These are phyloP conservation scores for Pyrenochaeta sp. DNA, from an alignment of 2,329 filamentous ascomycete species.

Conservation along the genomic window DNA sequence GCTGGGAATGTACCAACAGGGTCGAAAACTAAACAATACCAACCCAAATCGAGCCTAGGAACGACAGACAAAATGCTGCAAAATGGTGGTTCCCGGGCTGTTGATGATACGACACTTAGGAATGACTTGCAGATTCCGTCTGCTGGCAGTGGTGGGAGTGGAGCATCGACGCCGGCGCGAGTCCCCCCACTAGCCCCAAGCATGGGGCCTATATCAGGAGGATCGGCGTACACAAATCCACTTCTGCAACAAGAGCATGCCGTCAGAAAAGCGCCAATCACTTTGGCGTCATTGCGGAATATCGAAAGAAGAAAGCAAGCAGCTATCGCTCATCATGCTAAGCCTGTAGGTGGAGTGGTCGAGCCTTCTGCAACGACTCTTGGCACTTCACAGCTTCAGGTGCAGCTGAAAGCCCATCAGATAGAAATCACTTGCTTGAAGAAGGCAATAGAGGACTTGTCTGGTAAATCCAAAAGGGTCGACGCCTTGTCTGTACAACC, in stretches of 20 bases:
- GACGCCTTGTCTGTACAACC: not conserved
- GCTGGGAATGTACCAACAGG: slow-evolving; percentile 6
- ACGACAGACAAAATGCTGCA: slow-evolving; percentile 1
- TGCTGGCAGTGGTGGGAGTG: slow-evolving; percentile 19
- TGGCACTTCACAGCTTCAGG: not conserved
- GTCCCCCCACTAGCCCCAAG: slow-evolving; percentile 29
- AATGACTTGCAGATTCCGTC: slow-evolving; percentile 4
- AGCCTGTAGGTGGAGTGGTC: not conserved
- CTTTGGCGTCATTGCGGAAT: slow-evolving; percentile 12
- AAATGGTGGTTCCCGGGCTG: slow-evolving; percentile 1
- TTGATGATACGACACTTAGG: not conserved
- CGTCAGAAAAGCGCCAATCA: not conserved
- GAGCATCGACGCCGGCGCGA: slow-evolving; percentile 28
- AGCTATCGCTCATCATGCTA: slow-evolving; percentile 7
- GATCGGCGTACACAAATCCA: not conserved
- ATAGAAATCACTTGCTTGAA: slow-evolving; percentile 13
- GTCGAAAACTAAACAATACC: slow-evolving; percentile 21
- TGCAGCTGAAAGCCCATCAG: slow-evolving; percentile 7
- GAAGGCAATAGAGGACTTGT: slow-evolving; percentile 7
- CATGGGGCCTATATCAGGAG: slow-evolving; percentile 22
- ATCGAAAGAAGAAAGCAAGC: slow-evolving; percentile 12
- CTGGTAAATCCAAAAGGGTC: no score
- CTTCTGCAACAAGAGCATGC: slow-evolving; percentile 4
- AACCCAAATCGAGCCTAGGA: not conserved
- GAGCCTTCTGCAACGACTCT: not conserved